Percentiles rank a stretch among this genome's conserved stretches.
Conservation (phyloP, 2,329 filamentous ascomycete species). For the Corniculantispora saksenae region DNA sequence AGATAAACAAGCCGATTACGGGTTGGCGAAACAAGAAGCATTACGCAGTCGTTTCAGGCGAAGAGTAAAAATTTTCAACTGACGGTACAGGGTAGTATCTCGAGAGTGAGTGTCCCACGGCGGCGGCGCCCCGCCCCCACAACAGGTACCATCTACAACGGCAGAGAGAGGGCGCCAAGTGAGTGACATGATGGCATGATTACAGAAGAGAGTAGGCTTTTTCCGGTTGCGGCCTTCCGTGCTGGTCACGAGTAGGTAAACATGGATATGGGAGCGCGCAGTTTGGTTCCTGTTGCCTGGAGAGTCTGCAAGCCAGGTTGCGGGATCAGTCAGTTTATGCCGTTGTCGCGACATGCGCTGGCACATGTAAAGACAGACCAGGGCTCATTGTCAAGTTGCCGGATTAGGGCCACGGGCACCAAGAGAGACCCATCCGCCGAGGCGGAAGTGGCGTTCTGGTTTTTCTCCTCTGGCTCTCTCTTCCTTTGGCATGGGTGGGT, state of each 20-base stretch:
- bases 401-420: neutral
- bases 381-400: neutral
- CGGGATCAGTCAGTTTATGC: too few species aligned
- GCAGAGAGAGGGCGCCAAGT: neutral
- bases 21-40: too few species aligned
- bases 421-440: neutral
- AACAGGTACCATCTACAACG: neutral
- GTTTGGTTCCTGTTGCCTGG: neutral
- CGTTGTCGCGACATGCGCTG: neutral
- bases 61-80: neutral
- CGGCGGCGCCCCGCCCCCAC: slow-evolving; percentile 3
- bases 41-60: neutral
- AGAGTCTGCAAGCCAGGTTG: too few species aligned
- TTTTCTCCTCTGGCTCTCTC: neutral
- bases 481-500: neutral
- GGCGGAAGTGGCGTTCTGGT: neutral
- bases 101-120: neutral
- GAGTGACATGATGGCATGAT: neutral
- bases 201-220: neutral
- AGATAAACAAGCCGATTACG: neutral
- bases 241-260: neutral
- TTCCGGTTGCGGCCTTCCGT: neutral
- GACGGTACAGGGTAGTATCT: slow-evolving; percentile 1
- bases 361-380: neutral
- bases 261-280: neutral